Evolutionary conservation across 2,329 filamentous ascomycete genomes (phyloP).

Genomic region (Tolypocladium ophioglossoides): DNA sequence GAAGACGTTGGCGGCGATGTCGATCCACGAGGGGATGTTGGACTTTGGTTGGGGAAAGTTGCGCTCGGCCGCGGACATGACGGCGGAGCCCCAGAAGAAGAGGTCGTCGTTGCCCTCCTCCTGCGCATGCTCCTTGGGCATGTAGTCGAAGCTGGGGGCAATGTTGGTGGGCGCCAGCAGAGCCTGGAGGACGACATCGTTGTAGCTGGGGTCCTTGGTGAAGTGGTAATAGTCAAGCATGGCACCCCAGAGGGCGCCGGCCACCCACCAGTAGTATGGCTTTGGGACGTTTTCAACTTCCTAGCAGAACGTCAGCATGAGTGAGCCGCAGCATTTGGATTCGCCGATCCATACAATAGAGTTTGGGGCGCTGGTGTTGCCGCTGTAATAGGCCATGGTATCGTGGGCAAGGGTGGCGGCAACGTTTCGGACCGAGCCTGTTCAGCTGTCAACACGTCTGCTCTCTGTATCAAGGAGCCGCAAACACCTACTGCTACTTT

Average conservation of each 20-base stretch:
- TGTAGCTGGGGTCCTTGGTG: constrained; percentile 52
- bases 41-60: constrained; percentile 53
- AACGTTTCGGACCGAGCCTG: constrained; percentile 52
- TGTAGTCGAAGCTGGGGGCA: constrained; percentile 48
- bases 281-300: constrained; percentile 51
- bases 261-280: constrained; percentile 62
- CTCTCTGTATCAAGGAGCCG: background rate
- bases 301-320: constrained; percentile 14
- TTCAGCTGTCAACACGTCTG: constrained; percentile 7
- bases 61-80: constrained; percentile 58
- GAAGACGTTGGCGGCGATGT: constrained; percentile 61
- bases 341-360: constrained; percentile 23
- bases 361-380: constrained; percentile 42
- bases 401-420: constrained; percentile 50
- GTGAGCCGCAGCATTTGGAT: background rate
- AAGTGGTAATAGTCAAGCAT: constrained; percentile 61
- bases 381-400: constrained; percentile 54
- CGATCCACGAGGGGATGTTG: constrained; percentile 50
- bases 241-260: constrained; percentile 54
- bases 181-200: constrained; percentile 46
- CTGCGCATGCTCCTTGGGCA: constrained; percentile 43
- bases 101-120: constrained; percentile 67
- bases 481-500: constrained; percentile 19
- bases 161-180: constrained; percentile 44
- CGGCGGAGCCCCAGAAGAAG: constrained; percentile 61